Base-by-base conservation (phyloP, 2,329 filamentous ascomycete species). In the Sarocladiaceae sp. region DNA sequence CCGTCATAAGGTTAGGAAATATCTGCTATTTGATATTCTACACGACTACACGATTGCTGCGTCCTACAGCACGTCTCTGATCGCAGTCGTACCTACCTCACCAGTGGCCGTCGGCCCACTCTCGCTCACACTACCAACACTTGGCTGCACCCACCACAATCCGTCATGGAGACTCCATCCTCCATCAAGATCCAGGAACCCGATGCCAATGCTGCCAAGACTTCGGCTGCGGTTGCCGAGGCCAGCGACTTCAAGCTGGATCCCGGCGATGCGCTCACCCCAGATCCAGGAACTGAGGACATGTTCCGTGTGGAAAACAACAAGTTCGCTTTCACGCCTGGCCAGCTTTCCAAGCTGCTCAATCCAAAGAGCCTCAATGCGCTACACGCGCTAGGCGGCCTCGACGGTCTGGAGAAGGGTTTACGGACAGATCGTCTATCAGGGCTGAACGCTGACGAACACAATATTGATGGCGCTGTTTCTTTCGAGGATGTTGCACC, bases 311-410 rank as follows among this genome's bases (percentile, higher is more conserved):
- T 82, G 13, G 70, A 80, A 37, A 69, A 83, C 53, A 87, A 85
- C 60, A 78, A 73, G 34, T 88, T 89, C 54, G 85, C 83, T 7
- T 88, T 82, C 55, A 76, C 80, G 0, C 82, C 82, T 10, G 86
- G 85, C 19, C 84, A 86, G 53, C 65, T 88, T 59, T 82, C 74
- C 50, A 91, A 91, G 64, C 66, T 93, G 6, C 70, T 89, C 43
- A 90, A 90, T 51, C 86, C 87, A 1, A 93, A 93, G 64, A 89
- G 75, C 53, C 68, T 86, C 48, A 70, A 77, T 20, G 86, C 85
- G 4, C 88, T 90, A 49, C 80, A 84, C 53, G 84, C 84, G 5
- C 63, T 93, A 2, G 87, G 87, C 45, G 87, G 87, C 40, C 59
- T 91, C 5, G 67, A 66, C 7, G 87, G 87, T 2, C 59, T 93